These are phyloP conservation scores for Voacanga thouarsii DNA, from an alignment of 257 asterid species.

Conservation along the genomic window DNA sequence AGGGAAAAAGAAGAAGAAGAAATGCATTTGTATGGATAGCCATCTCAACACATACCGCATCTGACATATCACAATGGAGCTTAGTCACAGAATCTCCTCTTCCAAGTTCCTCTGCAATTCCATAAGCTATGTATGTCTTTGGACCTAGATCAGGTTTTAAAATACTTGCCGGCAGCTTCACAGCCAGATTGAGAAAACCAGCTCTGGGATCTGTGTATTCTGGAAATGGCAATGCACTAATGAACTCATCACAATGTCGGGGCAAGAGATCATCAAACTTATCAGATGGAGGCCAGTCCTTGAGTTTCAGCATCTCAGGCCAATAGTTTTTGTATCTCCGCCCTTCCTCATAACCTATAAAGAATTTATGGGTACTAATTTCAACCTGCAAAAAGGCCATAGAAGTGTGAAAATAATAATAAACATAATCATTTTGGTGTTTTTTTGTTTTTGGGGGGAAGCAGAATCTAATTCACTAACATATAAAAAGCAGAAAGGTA, in stretches of 20 bases:
- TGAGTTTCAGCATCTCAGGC: constrained; percentile 99
- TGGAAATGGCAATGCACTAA: constrained; percentile 79
- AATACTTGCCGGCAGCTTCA: constrained; percentile 60
- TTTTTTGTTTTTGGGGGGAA: not conserved
- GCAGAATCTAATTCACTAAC: constrained; percentile 5
- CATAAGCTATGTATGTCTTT: constrained; percentile 92
- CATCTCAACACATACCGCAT: constrained; percentile 61
- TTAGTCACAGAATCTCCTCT: constrained; percentile 97
- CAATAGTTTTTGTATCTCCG: constrained; percentile 64
- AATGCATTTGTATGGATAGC: not conserved
- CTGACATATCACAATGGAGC: constrained; percentile 96
- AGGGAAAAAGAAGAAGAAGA: not conserved
- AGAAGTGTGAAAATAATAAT: not conserved
- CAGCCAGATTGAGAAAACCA: constrained; percentile 83
- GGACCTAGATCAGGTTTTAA: constrained; percentile 95
- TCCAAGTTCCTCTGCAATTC: constrained; percentile 65
- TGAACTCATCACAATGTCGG: constrained; percentile 90
- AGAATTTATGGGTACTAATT: constrained; percentile 61
- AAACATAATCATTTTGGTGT: too few species aligned
- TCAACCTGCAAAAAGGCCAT: constrained; percentile 48
- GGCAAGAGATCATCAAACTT: constrained; percentile 85
- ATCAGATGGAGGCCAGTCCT: constrained; percentile 96
- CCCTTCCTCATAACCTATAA: constrained; percentile 76
- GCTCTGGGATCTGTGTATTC: constrained; percentile 81
- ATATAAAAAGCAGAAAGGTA: constrained; percentile 9